These are phyloP conservation scores for Gossypium trilobum DNA, from an alignment of 441 rosid genomes.

Conservation along the genomic window DNA sequence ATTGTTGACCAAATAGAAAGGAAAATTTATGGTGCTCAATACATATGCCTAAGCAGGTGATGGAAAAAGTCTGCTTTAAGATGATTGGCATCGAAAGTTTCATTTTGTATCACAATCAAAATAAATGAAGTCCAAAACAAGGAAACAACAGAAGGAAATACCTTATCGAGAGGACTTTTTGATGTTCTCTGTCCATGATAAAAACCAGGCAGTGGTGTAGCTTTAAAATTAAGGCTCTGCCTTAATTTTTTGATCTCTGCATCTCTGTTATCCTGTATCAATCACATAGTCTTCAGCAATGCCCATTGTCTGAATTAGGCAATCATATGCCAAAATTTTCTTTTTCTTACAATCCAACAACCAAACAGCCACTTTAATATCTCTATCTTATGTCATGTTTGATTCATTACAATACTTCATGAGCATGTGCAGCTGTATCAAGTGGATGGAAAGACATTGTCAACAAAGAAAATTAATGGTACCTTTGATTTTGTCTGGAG, in stretches of 20 bases:
- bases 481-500: constrained; percentile 57
- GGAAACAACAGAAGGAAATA: constrained; percentile 14
- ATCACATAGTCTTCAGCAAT: constrained; percentile 11
- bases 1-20: not conserved
- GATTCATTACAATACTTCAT: not conserved
- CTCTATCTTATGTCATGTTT: not conserved
- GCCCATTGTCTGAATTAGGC: not conserved
- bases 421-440: not conserved
- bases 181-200: constrained; percentile 30
- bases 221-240: constrained; percentile 39
- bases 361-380: not conserved
- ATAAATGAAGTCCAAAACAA: not conserved
- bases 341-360: not conserved
- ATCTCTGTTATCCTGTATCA: constrained; percentile 43
- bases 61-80: not conserved
- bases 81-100: not conserved
- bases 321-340: not conserved
- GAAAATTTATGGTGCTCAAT: not conserved
- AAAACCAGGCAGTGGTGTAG: constrained; percentile 42
- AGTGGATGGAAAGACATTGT: not conserved
- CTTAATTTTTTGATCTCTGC: constrained; percentile 35
- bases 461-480: not conserved
- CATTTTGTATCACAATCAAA: not conserved
- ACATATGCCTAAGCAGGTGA: not conserved
- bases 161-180: constrained; percentile 41